phyloP scores from a whole-genome alignment of 805 yeast species.

The Candida jianshihensis region DNA sequence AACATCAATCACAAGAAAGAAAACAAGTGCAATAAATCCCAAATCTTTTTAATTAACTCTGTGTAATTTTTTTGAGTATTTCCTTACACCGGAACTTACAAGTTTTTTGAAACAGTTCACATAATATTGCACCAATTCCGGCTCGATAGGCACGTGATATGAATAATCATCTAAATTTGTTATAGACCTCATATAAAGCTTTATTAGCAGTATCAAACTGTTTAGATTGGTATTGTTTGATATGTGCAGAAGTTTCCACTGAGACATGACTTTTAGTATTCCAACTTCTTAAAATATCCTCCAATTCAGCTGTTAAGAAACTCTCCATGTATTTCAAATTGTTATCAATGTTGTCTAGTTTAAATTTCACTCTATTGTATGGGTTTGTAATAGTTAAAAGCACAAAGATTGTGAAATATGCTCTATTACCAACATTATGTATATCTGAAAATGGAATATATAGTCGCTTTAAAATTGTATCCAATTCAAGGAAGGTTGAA shows the following conservation, averaged over 20 bases:
- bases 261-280: constrained; percentile 12
- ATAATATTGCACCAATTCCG: too few relatives aligned
- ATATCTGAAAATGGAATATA: constrained; percentile 11
- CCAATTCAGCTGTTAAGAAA: constrained; percentile 4
- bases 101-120: too few relatives aligned
- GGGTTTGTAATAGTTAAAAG: constrained; percentile 14
- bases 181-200: not conserved
- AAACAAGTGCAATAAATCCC: too few relatives aligned
- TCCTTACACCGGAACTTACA: too few relatives aligned
- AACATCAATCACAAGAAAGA: too few relatives aligned
- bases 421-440: constrained; percentile 13
- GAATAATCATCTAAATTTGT: not conserved
- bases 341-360: constrained; percentile 9
- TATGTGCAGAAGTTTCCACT: not conserved
- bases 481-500: constrained; percentile 5
- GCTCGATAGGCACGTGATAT: too few relatives aligned
- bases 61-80: too few relatives aligned
- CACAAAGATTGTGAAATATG: constrained; percentile 11
- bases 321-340: constrained; percentile 11
- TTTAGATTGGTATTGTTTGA: not conserved
- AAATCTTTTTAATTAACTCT: too few relatives aligned
- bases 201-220: too few relatives aligned
- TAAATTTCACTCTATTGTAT: constrained; percentile 9
- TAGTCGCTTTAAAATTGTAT: constrained; percentile 10
- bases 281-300: constrained; percentile 20